Percentiles rank a stretch among this genome's conserved stretches.
phyloP scores from a whole-genome alignment of 495 filamentous ascomycete genomes.

The Penicillium canariense region DNA sequence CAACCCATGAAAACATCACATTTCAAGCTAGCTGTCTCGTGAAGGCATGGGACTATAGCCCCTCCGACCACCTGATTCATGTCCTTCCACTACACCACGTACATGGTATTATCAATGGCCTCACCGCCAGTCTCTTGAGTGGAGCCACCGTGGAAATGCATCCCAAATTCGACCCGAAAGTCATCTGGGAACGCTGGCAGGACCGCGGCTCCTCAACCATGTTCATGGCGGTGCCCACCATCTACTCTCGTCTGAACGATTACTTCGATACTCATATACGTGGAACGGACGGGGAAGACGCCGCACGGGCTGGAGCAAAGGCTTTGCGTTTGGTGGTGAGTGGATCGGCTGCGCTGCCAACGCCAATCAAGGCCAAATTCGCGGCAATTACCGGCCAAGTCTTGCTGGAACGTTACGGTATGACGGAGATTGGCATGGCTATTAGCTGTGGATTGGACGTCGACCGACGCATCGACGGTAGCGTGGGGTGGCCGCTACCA shows the following conservation, averaged over 20 bases:
- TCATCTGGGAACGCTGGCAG: conserved; percentile 46
- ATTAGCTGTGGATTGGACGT: conserved; percentile 42
- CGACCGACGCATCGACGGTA: conserved; percentile 40
- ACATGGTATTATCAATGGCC: conserved; percentile 45
- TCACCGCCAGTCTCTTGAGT: conserved; percentile 37
- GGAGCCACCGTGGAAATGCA: conserved; percentile 46
- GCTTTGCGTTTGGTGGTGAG: conserved; percentile 40
- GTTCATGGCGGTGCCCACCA: conserved; percentile 49
- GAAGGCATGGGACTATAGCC: conserved; percentile 36
- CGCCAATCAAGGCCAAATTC: conserved; percentile 42
- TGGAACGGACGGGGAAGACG: conserved; percentile 35
- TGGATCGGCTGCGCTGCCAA: conserved; percentile 45
- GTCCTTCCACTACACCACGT: conserved; percentile 47
- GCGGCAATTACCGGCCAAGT: conserved; percentile 41
- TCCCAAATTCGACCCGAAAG: conserved; percentile 42
- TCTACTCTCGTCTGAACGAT: conserved; percentile 46
- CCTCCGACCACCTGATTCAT: conserved; percentile 42
- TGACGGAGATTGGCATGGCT: conserved; percentile 51
- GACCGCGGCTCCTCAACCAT: conserved; percentile 38
- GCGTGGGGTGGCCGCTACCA: conserved; percentile 47
- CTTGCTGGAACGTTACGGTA: conserved; percentile 45
- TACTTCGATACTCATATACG: conserved; percentile 44
- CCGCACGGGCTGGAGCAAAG: conserved; percentile 32
- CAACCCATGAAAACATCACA: conserved; percentile 45
- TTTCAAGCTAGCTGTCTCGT: conserved; percentile 41